Evolutionary conservation across 2,329 filamentous ascomycete genomes (phyloP), one percentile per base, ranked within the genome.

Genomic region (Hymenoscyphus scutula): DNA sequence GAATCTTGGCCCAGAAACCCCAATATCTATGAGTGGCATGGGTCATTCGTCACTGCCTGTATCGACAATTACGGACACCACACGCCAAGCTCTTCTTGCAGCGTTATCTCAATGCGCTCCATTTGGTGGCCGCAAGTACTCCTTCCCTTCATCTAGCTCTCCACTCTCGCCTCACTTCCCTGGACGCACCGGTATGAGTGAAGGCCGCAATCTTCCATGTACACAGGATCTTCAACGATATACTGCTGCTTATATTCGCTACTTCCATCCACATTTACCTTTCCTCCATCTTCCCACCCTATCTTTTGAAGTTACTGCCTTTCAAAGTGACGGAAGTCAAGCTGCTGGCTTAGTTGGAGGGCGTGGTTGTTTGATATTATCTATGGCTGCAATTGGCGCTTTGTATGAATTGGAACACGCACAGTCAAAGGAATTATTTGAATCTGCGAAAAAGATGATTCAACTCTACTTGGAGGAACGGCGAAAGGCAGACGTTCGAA

Each of bases 361-460:
- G 62, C 91, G 89, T 63, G 92, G 92, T 59, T 97, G 94, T 74
- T 81, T 96, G 62, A 88, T 95, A 64, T 81, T 96, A 34, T 92
- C 90, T 3, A 95, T 96, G 88, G 90, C 91, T 55, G 90, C 92
- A n/a, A 84, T 84, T 68, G 91, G 90, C 25, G 89, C 91, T 38
- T 80, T 97, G 45, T 97, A 97, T 77, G 94, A 97, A 77, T 86
- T 89, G 73, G 93, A 98, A 64, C 86, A 88, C 63, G 81, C 82
- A 30, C 84, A 89, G 61, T 96, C 93, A 27, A 90, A 89, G 74
- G 90, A 96, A 55, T 78, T 99, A 7, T 97, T 97, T 72, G 91
- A 96, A 69, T 89, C 92, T 73, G 91, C 93, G 56, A 97, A 97
- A 80, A 96, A 92, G 77, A 92, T 97, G 89, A 96, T 98, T 62